A percentile compares a stretch with the other conserved stretches of the same genome.
Evolutionary conservation across 1,284 basidiomycete genomes (phyloP).

Genomic region (Apiotrichum montevideense): DNA sequence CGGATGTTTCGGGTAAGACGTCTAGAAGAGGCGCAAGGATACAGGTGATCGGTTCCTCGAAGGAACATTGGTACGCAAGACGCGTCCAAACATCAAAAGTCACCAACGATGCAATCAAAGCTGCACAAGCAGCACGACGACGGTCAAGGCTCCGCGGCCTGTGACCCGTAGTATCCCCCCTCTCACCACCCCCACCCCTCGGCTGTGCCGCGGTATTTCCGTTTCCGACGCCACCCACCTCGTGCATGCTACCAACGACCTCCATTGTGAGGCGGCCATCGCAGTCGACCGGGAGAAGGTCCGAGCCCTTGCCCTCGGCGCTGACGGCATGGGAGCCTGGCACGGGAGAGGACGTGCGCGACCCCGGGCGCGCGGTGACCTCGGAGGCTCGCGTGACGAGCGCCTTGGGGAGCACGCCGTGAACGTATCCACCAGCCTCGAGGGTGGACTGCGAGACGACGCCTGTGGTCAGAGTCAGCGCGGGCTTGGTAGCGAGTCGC

Average conservation of each 20-base stretch:
- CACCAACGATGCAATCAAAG: too few species aligned
- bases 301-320: slow-evolving; percentile 35
- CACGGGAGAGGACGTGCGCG: not conserved
- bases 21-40: too few species aligned
- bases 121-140: too few species aligned
- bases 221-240: slow-evolving; percentile 43
- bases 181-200: not conserved
- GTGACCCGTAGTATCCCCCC: too few species aligned
- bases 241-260: slow-evolving; percentile 82
- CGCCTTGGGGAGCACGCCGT: slow-evolving; percentile 74
- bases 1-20: too few species aligned
- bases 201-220: not conserved
- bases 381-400: slow-evolving; percentile 37
- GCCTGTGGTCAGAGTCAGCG: slow-evolving; percentile 39
- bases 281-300: slow-evolving; percentile 46
- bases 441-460: slow-evolving; percentile 65
- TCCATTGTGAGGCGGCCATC: slow-evolving; percentile 38
- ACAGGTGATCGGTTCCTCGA: too few species aligned
- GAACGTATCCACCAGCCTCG: slow-evolving; percentile 63
- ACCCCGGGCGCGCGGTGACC: slow-evolving; percentile 21
- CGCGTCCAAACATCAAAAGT: too few species aligned
- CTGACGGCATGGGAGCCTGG: slow-evolving; percentile 3
- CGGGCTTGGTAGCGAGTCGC: too few species aligned
- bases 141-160: too few species aligned
- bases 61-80: too few species aligned